Evolutionary conservation across 371 early-diverging fungal species (phyloP), one percentile per base, ranked within the genome.

Genomic region (Mucor racemosus): DNA sequence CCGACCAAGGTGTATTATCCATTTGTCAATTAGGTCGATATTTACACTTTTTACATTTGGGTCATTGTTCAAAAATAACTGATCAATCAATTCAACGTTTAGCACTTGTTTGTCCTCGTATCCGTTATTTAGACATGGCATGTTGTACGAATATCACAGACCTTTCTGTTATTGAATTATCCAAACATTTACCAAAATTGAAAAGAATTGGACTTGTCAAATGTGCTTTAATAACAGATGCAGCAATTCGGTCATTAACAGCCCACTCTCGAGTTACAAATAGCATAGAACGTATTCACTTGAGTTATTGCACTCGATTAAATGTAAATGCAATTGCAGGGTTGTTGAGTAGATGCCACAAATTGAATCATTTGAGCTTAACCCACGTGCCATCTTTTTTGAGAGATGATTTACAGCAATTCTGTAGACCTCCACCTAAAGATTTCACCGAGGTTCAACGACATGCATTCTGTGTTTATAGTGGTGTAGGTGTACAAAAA

Each of bases 181-280:
- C 86, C 5, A 36, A 60, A n/a, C 81, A 81, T 15, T 66, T 89
- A 15, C 81, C 84, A 10, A 85, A 84, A 64, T 65, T 88, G 53
- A 82, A 84, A 39, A 78, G 90, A 15, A 84, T 89, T 31, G 90
- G 90, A 10, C 69, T 89, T 7, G 90, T 89, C 64, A 87, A 88
- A 61, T 89, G 90, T 65, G 59, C 70, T 21, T 80, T 83, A 21
- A 84, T 89, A 50, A 86, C 88, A 2, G 88, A 89, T 60, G 71
- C 76, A 44, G 75, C 83, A 6, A 82, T 89, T 33, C 71, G 77
- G 21, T 85, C 85, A 4, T 67, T 88, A 31, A 68, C 86, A 8
- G 75, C 75, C 62, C 77, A 82, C 14, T 68, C 78, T n/a, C 73
- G 80, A 3, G 76, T 83, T 7, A 67, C 82, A 3, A 76, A 75